Conservation (phyloP, 1,284 basidiomycete species). For the Tylopilus sp. region DNA sequence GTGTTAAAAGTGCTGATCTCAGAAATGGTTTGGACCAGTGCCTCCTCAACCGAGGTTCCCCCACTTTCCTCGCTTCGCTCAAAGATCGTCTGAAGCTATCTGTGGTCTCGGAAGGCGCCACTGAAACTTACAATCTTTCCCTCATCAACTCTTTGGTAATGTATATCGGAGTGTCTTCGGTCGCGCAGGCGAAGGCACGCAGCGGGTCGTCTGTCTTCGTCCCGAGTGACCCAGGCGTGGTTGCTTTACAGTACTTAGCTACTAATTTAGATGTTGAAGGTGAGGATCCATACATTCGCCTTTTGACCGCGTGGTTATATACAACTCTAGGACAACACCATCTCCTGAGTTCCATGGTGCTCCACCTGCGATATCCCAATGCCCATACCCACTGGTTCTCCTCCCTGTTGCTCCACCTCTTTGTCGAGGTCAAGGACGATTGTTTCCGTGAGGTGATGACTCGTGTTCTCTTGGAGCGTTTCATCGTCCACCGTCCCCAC, state of each 20-base stretch:
- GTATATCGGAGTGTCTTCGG: conserved; percentile 87
- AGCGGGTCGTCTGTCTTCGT: conserved; percentile 78
- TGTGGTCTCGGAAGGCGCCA: conserved; percentile 43
- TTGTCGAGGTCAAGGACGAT: conserved; percentile 69
- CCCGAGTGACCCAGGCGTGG: conserved; percentile 74
- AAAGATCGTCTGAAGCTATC: conserved; percentile 71
- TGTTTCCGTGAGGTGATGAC: conserved; percentile 87
- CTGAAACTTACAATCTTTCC: conserved; percentile 80
- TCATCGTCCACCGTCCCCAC: conserved; percentile 91
- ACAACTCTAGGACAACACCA: conserved; percentile 77
- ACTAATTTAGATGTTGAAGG: conserved; percentile 88
- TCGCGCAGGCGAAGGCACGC: conserved; percentile 78
- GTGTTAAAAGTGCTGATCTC: conserved; percentile 75
- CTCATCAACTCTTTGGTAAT: conserved; percentile 92
- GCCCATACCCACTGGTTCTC: conserved; percentile 98
- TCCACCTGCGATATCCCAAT: conserved; percentile 93
- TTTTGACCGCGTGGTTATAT: conserved; percentile 9
- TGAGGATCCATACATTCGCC: conserved; percentile 33
- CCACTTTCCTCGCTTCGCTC: conserved; percentile 71
- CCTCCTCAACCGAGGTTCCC: conserved; percentile 65
- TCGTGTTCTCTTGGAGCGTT: conserved; percentile 87
- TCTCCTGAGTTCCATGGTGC: conserved; percentile 82
- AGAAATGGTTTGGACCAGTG: conserved; percentile 77
- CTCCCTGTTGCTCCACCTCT: conserved; percentile 82
- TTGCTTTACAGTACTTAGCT: conserved; percentile 77